phyloP scores from a whole-genome alignment of 805 yeast genomes.

The Teunomyces barrocoloradensis region DNA sequence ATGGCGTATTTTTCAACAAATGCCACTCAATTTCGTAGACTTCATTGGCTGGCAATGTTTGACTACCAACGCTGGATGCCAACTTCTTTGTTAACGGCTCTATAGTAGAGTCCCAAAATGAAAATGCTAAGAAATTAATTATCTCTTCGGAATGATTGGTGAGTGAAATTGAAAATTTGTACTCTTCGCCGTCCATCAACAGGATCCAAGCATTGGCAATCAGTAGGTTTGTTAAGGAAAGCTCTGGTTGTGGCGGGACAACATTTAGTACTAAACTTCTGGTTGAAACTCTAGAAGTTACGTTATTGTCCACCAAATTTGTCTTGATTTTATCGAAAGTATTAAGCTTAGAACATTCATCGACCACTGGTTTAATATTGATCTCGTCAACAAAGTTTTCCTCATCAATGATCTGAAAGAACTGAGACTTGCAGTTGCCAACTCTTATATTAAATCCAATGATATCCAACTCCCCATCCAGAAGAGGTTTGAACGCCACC shows the following conservation, averaged over 20 bases:
- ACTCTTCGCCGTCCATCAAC: constrained; percentile 76
- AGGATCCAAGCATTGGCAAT: constrained; percentile 66
- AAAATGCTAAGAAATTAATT: constrained; percentile 57
- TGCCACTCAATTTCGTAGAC: constrained; percentile 74
- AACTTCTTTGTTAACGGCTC: constrained; percentile 61
- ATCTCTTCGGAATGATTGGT: constrained; percentile 57
- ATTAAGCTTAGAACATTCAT: neutral
- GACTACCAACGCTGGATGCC: constrained; percentile 21
- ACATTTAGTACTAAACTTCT: constrained; percentile 28
- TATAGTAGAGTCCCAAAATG: constrained; percentile 70
- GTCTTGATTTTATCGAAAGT: constrained; percentile 16
- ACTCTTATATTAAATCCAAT: constrained; percentile 51
- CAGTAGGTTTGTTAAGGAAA: constrained; percentile 50
- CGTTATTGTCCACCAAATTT: constrained; percentile 24
- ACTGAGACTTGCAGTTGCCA: constrained; percentile 47
- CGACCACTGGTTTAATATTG: constrained; percentile 7
- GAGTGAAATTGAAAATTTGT: constrained; percentile 47
- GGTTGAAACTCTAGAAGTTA: constrained; percentile 15
- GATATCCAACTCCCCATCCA: constrained; percentile 48
- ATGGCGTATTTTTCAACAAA: constrained; percentile 55
- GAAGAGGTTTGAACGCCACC: constrained; percentile 48
- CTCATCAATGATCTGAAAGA: constrained; percentile 39
- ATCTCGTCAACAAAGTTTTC: constrained; percentile 17
- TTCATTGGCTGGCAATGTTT: constrained; percentile 54
- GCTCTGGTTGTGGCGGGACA: constrained; percentile 56